Evolutionary conservation across 176 grass and related monocot genomes (phyloP).

Genomic region (Musa beccarii): DNA sequence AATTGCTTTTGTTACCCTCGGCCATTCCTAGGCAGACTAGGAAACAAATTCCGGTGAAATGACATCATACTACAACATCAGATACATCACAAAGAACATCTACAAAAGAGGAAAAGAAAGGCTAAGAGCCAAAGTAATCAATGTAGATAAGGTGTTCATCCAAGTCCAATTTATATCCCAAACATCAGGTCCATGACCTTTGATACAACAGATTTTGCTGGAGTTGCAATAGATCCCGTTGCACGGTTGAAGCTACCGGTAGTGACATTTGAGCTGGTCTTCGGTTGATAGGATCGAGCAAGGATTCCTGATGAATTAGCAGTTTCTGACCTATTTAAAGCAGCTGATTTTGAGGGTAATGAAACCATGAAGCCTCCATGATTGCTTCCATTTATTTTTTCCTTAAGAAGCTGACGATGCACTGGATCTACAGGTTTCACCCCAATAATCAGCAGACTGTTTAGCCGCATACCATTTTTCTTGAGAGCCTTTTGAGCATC

Average conservation of each 20-base stretch:
- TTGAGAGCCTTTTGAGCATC: conserved; percentile 71
- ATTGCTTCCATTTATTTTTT: conserved; percentile 30
- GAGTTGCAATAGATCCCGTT: conserved; percentile 41
- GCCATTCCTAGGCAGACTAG: neutral
- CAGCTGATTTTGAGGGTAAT: conserved; percentile 32
- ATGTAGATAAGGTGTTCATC: neutral
- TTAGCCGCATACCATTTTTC: conserved; percentile 64
- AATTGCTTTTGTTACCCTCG: neutral
- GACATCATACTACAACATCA: neutral
- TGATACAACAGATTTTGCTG: conserved; percentile 60
- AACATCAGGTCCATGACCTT: conserved; percentile 84
- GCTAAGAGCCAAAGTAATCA: neutral
- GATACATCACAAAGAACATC: neutral
- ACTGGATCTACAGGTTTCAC: conserved; percentile 66
- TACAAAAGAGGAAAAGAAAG: neutral
- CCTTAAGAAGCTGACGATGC: conserved; percentile 54
- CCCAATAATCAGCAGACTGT: conserved; percentile 73
- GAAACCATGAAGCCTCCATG: conserved; percentile 24
- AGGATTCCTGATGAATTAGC: neutral
- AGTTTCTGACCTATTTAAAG: conserved; percentile 23
- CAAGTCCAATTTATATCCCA: conserved; percentile 46
- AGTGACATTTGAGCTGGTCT: conserved; percentile 20
- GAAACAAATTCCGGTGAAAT: neutral
- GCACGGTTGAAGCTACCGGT: conserved; percentile 31
- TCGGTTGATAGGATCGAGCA: neutral